Evolutionary conservation across 2,329 filamentous ascomycete genomes (phyloP).

Genomic region (Colletotrichum graminicola): DNA sequence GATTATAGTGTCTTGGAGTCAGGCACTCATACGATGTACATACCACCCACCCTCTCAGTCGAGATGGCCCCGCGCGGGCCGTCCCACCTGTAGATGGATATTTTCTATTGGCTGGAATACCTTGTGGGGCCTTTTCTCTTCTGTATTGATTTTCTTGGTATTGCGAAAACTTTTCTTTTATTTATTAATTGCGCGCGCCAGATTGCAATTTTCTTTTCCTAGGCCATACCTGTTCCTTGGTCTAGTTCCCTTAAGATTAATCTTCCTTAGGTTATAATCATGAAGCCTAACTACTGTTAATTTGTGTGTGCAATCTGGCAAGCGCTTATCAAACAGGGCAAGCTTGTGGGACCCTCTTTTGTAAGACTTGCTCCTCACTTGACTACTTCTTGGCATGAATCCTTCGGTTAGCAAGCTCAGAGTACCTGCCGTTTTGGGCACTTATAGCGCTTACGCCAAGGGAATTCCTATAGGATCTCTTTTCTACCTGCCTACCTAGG

Average conservation of each 20-base stretch:
- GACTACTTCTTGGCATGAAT: slow-evolving; percentile 2
- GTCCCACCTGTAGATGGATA: no score
- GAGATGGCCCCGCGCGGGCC: no score
- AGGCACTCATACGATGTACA: no score
- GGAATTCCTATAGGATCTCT: background rate
- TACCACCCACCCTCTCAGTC: no score
- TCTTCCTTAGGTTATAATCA: background rate
- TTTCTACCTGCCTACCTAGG: slow-evolving; percentile 1
- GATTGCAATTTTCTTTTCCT: background rate
- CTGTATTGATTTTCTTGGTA: background rate
- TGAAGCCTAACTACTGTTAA: background rate
- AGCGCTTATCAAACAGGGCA: background rate
- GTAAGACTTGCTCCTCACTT: background rate
- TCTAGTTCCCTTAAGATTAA: background rate
- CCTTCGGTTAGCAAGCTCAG: background rate
- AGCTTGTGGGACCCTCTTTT: background rate
- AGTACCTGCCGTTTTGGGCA: background rate
- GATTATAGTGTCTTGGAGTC: slow-evolving; percentile 10
- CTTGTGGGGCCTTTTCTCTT: background rate
- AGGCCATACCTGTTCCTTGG: background rate
- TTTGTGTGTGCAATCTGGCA: background rate
- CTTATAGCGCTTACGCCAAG: background rate
- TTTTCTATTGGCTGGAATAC: no score
- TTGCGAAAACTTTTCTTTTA: background rate
- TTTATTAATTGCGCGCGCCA: background rate